phyloP scores from a whole-genome alignment of 192 early-diverging fungal species.

The Globomyces pollinis-pini region DNA sequence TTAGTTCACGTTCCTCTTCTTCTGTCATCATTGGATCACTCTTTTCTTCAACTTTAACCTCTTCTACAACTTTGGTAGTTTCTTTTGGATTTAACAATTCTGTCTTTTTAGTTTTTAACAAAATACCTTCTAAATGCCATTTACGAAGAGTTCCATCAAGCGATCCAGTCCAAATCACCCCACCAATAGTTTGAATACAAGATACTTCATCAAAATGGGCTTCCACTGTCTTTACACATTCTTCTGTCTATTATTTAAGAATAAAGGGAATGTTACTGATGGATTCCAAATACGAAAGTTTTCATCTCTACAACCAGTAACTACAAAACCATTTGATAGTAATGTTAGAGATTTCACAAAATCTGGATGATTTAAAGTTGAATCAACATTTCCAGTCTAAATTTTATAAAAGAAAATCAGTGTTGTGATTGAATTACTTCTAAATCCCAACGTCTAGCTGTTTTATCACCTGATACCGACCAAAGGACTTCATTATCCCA shows the following conservation, averaged over 20 bases:
- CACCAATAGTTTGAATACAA: slow-evolving; percentile 48
- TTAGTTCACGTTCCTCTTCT: too few relatives aligned
- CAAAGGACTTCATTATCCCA: slow-evolving; percentile 61
- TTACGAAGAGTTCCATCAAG: slow-evolving; percentile 78
- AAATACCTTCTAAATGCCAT: slow-evolving; percentile 63
- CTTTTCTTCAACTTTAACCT: too few relatives aligned
- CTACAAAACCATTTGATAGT: slow-evolving; percentile 58
- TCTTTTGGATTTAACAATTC: too few relatives aligned
- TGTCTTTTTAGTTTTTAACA: too few relatives aligned
- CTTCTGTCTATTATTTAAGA: slow-evolving; percentile 49
- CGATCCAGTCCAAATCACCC: slow-evolving; percentile 63
- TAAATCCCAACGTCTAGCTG: slow-evolving; percentile 77
- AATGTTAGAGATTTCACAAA: slow-evolving; percentile 61
- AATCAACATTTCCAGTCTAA: slow-evolving; percentile 64
- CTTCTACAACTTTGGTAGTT: too few relatives aligned
- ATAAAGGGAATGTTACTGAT: slow-evolving; percentile 49
- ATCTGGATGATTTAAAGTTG: slow-evolving; percentile 70
- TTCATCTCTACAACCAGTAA: slow-evolving; percentile 81
- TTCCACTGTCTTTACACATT: slow-evolving; percentile 65
- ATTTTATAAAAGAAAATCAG: slow-evolving; percentile 17
- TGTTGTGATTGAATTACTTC: slow-evolving; percentile 46
- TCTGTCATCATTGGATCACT: too few relatives aligned
- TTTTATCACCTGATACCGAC: slow-evolving; percentile 87
- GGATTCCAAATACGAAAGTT: slow-evolving; percentile 80
- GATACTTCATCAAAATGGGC: slow-evolving; percentile 90